Conservation (phyloP, 441 rosid genomes). For the Pelargonium fulgidum region DNA sequence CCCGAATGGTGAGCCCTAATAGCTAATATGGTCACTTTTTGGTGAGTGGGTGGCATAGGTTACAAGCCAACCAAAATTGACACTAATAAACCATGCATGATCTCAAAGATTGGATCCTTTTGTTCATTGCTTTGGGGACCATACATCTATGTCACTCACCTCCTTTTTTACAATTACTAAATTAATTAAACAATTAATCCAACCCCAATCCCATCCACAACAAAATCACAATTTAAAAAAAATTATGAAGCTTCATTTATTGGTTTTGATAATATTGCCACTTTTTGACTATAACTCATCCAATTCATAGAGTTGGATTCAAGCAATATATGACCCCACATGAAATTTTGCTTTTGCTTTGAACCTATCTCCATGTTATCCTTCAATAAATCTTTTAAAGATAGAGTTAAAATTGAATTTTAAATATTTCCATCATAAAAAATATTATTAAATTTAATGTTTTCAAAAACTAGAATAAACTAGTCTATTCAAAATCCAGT, state of each 20-base stretch:
- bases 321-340: background rate
- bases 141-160: background rate
- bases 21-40: no score
- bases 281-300: background rate
- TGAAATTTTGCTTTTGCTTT: background rate
- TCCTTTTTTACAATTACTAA: no score
- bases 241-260: background rate
- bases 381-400: no score
- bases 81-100: background rate
- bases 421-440: no score
- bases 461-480: no score
- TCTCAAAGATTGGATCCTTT: background rate
- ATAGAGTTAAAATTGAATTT: no score
- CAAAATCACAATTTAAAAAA: background rate
- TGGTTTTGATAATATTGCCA: background rate
- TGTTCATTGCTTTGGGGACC: background rate
- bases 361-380: background rate
- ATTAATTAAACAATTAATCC: background rate
- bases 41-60: no score
- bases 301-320: background rate
- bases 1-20: no score
- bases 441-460: no score
- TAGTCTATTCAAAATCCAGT: no score
- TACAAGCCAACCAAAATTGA: background rate
- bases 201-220: background rate